Base-by-base conservation (phyloP, 208 protist species). In the Trypanosomatidae sp. region DNA sequence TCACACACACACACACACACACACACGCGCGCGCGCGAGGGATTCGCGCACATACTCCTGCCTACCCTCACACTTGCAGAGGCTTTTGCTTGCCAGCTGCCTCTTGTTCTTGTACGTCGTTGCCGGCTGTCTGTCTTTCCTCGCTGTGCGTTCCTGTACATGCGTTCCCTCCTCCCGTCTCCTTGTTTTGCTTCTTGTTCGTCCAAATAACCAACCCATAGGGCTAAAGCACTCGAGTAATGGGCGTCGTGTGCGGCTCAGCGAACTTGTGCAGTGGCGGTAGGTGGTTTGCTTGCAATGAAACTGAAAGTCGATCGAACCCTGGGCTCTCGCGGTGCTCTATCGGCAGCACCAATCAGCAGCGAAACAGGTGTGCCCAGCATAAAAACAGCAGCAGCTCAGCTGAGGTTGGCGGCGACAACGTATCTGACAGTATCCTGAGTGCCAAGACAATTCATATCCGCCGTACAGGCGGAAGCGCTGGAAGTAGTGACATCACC, bases 301-400 rank as follows among this genome's bases (percentile, higher is more conserved):
- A 68, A 8, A 68, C 44, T 12, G 12, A n/a, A n/a, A 39, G 44
- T 46, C 22, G n/a, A 49, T 53, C 64, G 41, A 33, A 25, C 25
- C 44, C 10, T 28, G 25, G 30, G 15, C 2, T 50, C 7, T 68
- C 64, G 15, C 64, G 64, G 43, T 12, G 25, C 43, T 28, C n/a
- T 53, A 46, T 53, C 0, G 8, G 44, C 46, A 53, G 64, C 44
- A 41, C 43, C 10, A 22, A 68, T 53, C 22, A 1, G 1, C 52
- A 53, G 64, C 44, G 25, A 17, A 68, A 68, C 12, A 3, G n/a
- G 28, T 47, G 25, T 17, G 44, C 43, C 12, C 64, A 13, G 28
- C 64, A 47, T 12, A 70, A 44, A 62, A 66, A 60, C 68, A 71
- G 15, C 3, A 64, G 59, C n/a, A 71, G 64, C 53, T 59, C 69